A percentile compares a stretch with the other conserved stretches of the same genome.
These are phyloP conservation scores for Poa pratensis DNA, from an alignment of 176 grass and related monocot genomes.

Conservation along the genomic window DNA sequence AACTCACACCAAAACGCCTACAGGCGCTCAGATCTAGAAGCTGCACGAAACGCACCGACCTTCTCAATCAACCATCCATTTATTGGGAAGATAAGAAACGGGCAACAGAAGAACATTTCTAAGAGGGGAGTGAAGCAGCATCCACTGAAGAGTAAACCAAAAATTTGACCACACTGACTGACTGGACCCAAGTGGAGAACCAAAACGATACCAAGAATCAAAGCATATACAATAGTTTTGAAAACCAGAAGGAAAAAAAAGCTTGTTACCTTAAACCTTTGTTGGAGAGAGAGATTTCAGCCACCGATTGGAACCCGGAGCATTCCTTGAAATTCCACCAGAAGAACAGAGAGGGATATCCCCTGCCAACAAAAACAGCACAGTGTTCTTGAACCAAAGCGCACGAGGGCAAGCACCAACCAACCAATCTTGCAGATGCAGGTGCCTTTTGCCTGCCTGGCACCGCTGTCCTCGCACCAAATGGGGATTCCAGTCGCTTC, in stretches of 20 bases:
- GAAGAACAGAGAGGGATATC: neutral
- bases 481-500: neutral
- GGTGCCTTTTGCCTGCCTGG: neutral
- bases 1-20: neutral
- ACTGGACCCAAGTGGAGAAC: neutral
- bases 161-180: neutral
- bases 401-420: conserved; percentile 7
- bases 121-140: neutral
- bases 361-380: neutral
- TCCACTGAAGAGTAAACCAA: conserved; percentile 9
- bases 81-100: neutral
- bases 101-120: neutral
- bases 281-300: conserved; percentile 3
- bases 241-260: neutral
- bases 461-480: neutral
- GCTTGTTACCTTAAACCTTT: conserved; percentile 41
- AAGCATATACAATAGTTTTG: neutral
- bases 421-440: neutral
- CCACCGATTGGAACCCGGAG: conserved; percentile 15
- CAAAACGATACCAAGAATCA: neutral
- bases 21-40: conserved; percentile 36
- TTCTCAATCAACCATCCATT: neutral
- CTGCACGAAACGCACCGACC: neutral
- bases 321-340: conserved; percentile 30
- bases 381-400: neutral